Evolutionary conservation across 495 filamentous ascomycete species (phyloP), one percentile per base, ranked within the genome.

Genomic region (Geoglossum glabrum): DNA sequence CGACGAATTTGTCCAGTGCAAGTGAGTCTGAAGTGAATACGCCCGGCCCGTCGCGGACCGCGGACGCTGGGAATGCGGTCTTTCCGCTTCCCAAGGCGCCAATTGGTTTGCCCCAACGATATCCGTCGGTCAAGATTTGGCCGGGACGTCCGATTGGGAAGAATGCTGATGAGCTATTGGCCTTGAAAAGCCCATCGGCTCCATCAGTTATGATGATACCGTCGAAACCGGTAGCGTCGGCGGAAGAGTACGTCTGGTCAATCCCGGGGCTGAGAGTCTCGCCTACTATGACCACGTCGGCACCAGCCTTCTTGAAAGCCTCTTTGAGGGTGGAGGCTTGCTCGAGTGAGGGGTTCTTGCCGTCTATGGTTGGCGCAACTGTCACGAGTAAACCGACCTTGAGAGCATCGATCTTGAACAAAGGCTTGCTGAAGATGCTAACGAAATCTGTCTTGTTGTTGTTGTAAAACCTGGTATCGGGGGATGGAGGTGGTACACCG

Each of bases 61-160:
- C 70, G n/a, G 68, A 72, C 4, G 67, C 61, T 3, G 62, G 52
- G 7, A 87, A 65, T 21, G 71, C 75, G 6, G 57, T 64, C 38
- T 60, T 61, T 0, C 64, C 73, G 45, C 64, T 68, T 0, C 84
- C 84, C 1, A 86, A 58, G 0, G 76, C 81, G 4, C 68, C 81
- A 40, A 90, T 74, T 0, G 85, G 78, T 75, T 89, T 90, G 6
- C 84, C 85, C 69, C 79, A 87, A 0, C 76, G 69, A 71, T 78
- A 89, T 0, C 73, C 82, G 68, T 80, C 76, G n/a, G 69, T 57
- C 25, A 88, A 65, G 45, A 88, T 83, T 70, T 85, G 76, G 6
- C 74, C 64, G 0, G 80, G 85, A 0, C 83, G 72, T 0, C 79
- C 79, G 10, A 74, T 71, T 0, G 85, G 84, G 65, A 75, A 88